These are phyloP conservation scores for Thymus quinquecostatus DNA, from an alignment of 257 asterid species.

Conservation along the genomic window DNA sequence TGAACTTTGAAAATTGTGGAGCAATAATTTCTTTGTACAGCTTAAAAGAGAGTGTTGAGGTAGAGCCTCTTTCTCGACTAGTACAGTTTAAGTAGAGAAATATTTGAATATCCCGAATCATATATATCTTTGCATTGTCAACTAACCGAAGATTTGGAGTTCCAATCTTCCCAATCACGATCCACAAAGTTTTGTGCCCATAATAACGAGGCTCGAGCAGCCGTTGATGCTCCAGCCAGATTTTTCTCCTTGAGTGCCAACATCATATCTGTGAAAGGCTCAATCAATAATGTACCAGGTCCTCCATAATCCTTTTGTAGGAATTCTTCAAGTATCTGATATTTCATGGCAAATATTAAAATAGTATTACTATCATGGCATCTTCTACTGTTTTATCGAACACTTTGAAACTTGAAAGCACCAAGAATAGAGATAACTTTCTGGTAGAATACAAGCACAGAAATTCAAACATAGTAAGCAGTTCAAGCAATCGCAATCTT, in stretches of 20 bases:
- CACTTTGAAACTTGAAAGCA: conserved; percentile 6
- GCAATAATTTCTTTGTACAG: conserved; percentile 37
- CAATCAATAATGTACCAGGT: conserved; percentile 65
- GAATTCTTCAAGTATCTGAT: conserved; percentile 66
- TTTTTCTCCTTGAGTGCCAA: conserved; percentile 60
- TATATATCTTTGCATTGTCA: conserved; percentile 17
- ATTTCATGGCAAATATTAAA: conserved; percentile 2
- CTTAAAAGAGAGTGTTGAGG: conserved; percentile 24
- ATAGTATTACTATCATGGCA: neutral
- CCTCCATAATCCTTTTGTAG: conserved; percentile 70
- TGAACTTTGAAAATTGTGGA: conserved; percentile 23
- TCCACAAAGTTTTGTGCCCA: conserved; percentile 69
- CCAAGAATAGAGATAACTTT: neutral
- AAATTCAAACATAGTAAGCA: conserved; percentile 8
- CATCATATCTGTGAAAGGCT: conserved; percentile 78
- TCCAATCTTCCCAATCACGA: conserved; percentile 68
- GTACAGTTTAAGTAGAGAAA: conserved; percentile 25
- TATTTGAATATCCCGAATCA: conserved; percentile 13
- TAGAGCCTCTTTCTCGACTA: conserved; percentile 30
- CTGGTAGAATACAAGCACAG: neutral
- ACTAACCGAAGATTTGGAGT: conserved; percentile 39
- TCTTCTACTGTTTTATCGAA: neutral
- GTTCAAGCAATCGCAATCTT: neutral
- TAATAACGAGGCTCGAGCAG: conserved; percentile 67
- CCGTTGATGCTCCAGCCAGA: conserved; percentile 57